A percentile compares a stretch with the other conserved stretches of the same genome.
phyloP scores from a whole-genome alignment of 2,329 filamentous ascomycete genomes.

The Claviceps sorghi region DNA sequence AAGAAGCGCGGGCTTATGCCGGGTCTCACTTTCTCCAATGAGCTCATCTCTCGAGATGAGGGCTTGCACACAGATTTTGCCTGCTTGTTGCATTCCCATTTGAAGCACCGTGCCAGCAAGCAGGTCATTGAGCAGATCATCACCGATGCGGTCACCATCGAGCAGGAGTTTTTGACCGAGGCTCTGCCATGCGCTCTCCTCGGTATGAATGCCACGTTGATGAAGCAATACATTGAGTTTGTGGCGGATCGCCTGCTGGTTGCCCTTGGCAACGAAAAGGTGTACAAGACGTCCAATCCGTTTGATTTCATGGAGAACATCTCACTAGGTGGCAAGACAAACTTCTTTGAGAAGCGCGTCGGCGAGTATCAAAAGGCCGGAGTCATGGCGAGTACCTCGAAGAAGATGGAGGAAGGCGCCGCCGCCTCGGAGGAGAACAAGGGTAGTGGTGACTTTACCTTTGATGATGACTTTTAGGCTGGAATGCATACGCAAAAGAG shows the following conservation, averaged over 20 bases:
- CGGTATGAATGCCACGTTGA: slow-evolving; percentile 92
- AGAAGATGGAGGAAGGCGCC: slow-evolving; percentile 50
- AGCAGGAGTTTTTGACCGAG: slow-evolving; percentile 96
- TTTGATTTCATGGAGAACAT: slow-evolving; percentile 99
- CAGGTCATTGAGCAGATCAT: slow-evolving; percentile 76
- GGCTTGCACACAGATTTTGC: slow-evolving; percentile 99
- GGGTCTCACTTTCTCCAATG: slow-evolving; percentile 96
- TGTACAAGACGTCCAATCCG: slow-evolving; percentile 85
- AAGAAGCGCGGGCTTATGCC: slow-evolving; percentile 99
- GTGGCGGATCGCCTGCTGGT: slow-evolving; percentile 90
- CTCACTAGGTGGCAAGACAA: slow-evolving; percentile 96
- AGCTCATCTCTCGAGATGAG: slow-evolving; percentile 98
- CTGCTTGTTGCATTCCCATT: slow-evolving; percentile 91
- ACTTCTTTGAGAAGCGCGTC: slow-evolving; percentile 99
- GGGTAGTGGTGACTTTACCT: slow-evolving; percentile 67
- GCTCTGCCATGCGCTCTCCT: slow-evolving; percentile 84
- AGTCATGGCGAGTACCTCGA: slow-evolving; percentile 76
- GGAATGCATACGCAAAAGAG: slow-evolving; percentile 5
- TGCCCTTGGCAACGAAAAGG: slow-evolving; percentile 84
- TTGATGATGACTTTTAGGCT: slow-evolving; percentile 91
- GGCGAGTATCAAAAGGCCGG: slow-evolving; percentile 99
- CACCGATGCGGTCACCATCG: slow-evolving; percentile 81
- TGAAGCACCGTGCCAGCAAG: slow-evolving; percentile 80
- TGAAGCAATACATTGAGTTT: slow-evolving; percentile 99
- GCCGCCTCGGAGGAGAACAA: slow-evolving; percentile 30